Evolutionary conservation across 2,329 filamentous ascomycete genomes (phyloP), one percentile per base, ranked within the genome.

Genomic region (Tricladium varicosporioides): DNA sequence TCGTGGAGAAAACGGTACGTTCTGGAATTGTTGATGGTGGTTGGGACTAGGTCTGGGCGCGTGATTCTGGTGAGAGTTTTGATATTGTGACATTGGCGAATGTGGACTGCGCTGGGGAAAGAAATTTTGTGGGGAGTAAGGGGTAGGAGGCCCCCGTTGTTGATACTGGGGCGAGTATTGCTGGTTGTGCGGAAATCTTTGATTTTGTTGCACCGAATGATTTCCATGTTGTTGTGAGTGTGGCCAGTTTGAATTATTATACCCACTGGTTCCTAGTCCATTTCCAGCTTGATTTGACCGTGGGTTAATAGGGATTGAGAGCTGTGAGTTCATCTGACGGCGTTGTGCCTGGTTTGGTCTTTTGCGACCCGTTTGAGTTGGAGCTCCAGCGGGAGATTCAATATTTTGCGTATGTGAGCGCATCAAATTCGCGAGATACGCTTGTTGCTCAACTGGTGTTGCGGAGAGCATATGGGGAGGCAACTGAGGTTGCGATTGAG

Each of bases 301-400:
- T 22, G 61, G 42, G 58, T 84, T 80, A 51, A 86, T 75, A 4
- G 81, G 76, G 47, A 86, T 79, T 0, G 80, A 78, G 15, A 85
- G 65, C 61, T 86, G 80, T 4, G 82, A 76, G 55, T 77, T 84
- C 80, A 85, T 83, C 64, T 86, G 82, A 18, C 84, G 79, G 49
- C 84, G 76, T 63, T 86, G 81, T 1, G 84, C 83, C 66, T 87
- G 84, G 59, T 87, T 87, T 2, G 75, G 79, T 18, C 83, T 80
- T 63, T 78, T 84, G 9, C 60, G 53, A 33, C 59, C 55, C 33
- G 33, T 42, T 40, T 57, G 48, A 36, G 36, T 27, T 27, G 3
- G 22, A 27, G 22, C 51, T 40, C 44, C 15, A 22, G 27, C 22
- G n/a, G 43, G 22, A 27, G 22, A 7, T 27, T 32, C 31, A 54